Percentiles rank a stretch among this genome's conserved stretches.
phyloP scores from a whole-genome alignment of 768 basidiomycete species.

The Suillus bovinus region DNA sequence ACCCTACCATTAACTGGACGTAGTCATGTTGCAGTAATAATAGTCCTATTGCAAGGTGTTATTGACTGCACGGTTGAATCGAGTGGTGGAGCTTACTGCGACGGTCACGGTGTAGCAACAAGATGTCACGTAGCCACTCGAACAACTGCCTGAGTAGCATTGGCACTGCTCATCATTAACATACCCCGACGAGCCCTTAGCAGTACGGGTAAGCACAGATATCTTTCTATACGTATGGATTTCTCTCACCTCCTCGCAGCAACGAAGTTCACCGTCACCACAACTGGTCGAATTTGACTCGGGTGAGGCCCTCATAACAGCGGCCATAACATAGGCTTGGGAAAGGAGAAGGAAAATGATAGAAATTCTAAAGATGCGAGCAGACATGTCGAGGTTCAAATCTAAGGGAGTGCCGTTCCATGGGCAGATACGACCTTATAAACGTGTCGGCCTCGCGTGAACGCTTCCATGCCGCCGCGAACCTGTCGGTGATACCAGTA shows the following conservation, averaged over 20 bases:
- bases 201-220: background rate
- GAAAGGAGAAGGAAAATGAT: background rate
- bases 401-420: background rate
- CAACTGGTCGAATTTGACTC: background rate
- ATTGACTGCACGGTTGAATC: background rate
- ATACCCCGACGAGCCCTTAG: background rate
- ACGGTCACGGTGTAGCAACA: background rate
- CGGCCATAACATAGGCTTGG: background rate
- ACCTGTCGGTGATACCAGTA: background rate
- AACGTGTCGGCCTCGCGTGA: background rate
- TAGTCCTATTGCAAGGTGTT: background rate
- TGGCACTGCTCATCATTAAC: background rate
- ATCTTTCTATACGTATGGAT: background rate
- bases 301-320: background rate
- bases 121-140: background rate
- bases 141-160: background rate
- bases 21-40: background rate
- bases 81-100: background rate
- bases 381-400: background rate
- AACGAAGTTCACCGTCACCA: background rate
- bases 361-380: background rate
- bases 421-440: background rate
- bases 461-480: too few relatives aligned
- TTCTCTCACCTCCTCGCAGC: background rate
- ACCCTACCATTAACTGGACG: background rate